These are phyloP conservation scores for Phytophthora pini DNA, from an alignment of 352 stramenopile genomes.

Conservation along the genomic window DNA sequence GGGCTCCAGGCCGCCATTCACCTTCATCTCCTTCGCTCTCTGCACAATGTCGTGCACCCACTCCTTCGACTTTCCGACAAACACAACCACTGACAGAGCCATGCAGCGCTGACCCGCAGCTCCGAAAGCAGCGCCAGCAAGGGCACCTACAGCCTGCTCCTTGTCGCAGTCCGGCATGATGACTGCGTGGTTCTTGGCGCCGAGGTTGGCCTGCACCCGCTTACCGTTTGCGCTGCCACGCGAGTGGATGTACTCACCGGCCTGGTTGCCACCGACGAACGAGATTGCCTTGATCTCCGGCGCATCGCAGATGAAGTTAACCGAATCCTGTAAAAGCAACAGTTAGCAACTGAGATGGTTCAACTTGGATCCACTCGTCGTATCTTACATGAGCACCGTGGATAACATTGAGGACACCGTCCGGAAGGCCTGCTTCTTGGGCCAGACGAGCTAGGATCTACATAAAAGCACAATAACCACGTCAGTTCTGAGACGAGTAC, in stretches of 20 bases:
- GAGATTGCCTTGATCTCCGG: slow-evolving; percentile 96
- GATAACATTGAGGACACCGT: slow-evolving; percentile 97
- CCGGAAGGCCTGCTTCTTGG: slow-evolving; percentile 93
- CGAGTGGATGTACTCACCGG: slow-evolving; percentile 95
- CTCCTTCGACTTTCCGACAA: slow-evolving; percentile 95
- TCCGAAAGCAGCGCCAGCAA: slow-evolving; percentile 95
- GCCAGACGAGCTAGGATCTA: slow-evolving; percentile 92
- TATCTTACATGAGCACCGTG: slow-evolving; percentile 73
- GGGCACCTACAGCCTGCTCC: slow-evolving; percentile 85
- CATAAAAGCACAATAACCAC: background rate
- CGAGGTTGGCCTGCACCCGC: slow-evolving; percentile 96
- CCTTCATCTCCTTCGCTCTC: slow-evolving; percentile 91
- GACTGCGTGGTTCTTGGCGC: slow-evolving; percentile 98
- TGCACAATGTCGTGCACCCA: slow-evolving; percentile 93
- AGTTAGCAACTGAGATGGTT: slow-evolving; percentile 12
- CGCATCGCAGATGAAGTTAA: slow-evolving; percentile 96
- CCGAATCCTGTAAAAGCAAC: slow-evolving; percentile 65
- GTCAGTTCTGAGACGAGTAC: slow-evolving; percentile 5
- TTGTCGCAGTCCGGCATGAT: slow-evolving; percentile 95
- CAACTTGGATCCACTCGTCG: slow-evolving; percentile 1
- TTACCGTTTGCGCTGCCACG: slow-evolving; percentile 91
- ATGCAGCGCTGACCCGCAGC: slow-evolving; percentile 98
- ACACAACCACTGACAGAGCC: slow-evolving; percentile 95
- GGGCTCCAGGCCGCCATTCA: slow-evolving; percentile 87
- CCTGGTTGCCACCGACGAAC: slow-evolving; percentile 95